Base-by-base conservation (phyloP, 306 rosid species). In the Senna siamea region DNA sequence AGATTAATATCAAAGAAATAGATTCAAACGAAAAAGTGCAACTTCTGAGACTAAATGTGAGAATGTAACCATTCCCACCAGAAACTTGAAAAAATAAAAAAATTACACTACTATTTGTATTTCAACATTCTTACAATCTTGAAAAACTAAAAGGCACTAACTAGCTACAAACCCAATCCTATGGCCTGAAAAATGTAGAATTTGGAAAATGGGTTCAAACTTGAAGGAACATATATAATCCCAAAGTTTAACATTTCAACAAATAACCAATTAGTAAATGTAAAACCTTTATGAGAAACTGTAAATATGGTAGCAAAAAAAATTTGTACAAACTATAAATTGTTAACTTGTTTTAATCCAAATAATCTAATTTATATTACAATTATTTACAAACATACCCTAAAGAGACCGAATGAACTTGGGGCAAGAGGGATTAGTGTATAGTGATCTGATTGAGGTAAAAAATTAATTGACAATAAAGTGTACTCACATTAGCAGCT, bases 61-160 rank as follows among this genome's bases (percentile, higher is more conserved):
- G n/a, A n/a, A n/a, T n/a, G n/a, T n/a, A n/a, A n/a, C n/a, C n/a
- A n/a, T n/a, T 92, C 58, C 92, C 95, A 0, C 86, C 95, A n/a
- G 95, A 87, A 74, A 92, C 96, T 96, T 92, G 87, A 70, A 78
- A 90, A 77, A 57, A 60, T 32, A n/a, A 64, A 77, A 37, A 76
- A 30, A 68, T 75, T 43, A 70, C n/a, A n/a, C n/a, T n/a, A n/a
- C n/a, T n/a, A 47, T 82, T 94, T 94, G 79, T 78, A 85, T 40
- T 74, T 87, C 26, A 94, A 41, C 96, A 94, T 89, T 78, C 92
- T 87, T 17, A 74, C 79, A 20, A 94, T 88, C 86, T 94, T 94
- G 88, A 78, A 88, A 85, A 94, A 94, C 98, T 97, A 94, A 86
- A 89, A 91, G 40, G 93, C 58, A 63, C 97, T 94, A 12, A 94